phyloP scores from a whole-genome alignment of 148 eudicot genomes.

The Vaccinium corymbosum region DNA sequence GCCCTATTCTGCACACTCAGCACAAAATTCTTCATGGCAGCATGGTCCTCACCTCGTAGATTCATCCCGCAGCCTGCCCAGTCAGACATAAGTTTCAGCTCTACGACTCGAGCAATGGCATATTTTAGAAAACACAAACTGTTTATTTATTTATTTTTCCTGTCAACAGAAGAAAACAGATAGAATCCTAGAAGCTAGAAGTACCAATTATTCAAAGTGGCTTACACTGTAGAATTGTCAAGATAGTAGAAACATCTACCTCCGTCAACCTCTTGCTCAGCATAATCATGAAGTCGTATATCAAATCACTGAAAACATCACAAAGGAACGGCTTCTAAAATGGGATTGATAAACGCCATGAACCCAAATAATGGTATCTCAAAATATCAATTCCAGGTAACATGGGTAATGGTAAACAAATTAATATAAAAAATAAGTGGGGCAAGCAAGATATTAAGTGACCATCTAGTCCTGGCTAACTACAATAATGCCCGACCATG shows the following conservation, averaged over 20 bases:
- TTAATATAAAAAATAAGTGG: neutral
- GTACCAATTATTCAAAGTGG: slow-evolving; percentile 1
- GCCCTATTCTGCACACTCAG: slow-evolving; percentile 65
- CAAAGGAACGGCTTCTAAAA: slow-evolving; percentile 16
- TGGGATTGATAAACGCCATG: slow-evolving; percentile 8
- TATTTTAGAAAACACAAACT: neutral
- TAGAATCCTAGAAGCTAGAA: neutral
- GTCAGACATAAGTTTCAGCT: neutral
- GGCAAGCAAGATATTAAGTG: neutral
- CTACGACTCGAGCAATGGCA: neutral
- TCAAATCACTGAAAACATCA: slow-evolving; percentile 66
- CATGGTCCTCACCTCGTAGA: slow-evolving; percentile 82
- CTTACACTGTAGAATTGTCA: slow-evolving; percentile 76
- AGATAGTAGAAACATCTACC: slow-evolving; percentile 80
- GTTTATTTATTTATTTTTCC: neutral
- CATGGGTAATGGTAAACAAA: neutral
- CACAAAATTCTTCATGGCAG: slow-evolving; percentile 83
- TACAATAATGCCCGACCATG: neutral
- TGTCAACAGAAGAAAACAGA: neutral
- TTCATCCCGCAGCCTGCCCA: slow-evolving; percentile 88
- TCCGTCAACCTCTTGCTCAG: slow-evolving; percentile 80
- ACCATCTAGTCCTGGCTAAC: neutral
- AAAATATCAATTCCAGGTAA: slow-evolving; percentile 6
- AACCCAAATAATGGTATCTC: slow-evolving; percentile 6
- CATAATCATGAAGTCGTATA: slow-evolving; percentile 74